These are phyloP conservation scores for Leonotis leonurus DNA, from an alignment of 257 asterid genomes.

Conservation along the genomic window DNA sequence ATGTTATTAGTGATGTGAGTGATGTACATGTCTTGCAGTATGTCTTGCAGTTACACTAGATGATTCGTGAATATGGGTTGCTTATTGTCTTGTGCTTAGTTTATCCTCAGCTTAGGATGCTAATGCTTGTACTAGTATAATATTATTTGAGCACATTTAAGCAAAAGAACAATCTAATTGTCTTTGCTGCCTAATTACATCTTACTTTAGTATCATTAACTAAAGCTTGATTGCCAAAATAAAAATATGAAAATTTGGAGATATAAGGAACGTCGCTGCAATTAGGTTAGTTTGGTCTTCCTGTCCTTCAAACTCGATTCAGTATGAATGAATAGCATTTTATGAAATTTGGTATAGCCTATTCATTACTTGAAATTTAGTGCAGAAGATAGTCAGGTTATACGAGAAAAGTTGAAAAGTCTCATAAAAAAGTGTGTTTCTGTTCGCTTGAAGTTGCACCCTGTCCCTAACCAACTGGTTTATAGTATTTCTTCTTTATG, in stretches of 20 bases:
- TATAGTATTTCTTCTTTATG: too few species aligned
- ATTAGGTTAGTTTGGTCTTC: background rate
- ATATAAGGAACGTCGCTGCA: background rate
- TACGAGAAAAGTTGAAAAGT: background rate
- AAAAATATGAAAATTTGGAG: too few species aligned
- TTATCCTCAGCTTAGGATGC: too few species aligned
- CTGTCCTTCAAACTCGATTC: background rate
- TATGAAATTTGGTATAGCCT: background rate
- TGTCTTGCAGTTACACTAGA: too few species aligned
- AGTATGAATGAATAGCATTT: too few species aligned
- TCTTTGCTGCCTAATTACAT: too few species aligned
- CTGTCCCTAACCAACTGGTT: background rate
- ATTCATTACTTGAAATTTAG: background rate
- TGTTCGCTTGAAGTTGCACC: background rate
- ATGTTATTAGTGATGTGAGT: constrained; percentile 27
- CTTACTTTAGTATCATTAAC: background rate
- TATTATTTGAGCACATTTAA: too few species aligned
- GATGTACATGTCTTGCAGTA: background rate
- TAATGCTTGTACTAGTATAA: too few species aligned
- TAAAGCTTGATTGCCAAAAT: background rate
- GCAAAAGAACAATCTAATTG: too few species aligned
- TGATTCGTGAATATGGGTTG: too few species aligned
- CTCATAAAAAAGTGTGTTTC: background rate
- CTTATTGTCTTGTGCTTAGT: too few species aligned
- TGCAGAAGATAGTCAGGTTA: background rate